These are phyloP conservation scores for Nelumbo lutea DNA, from an alignment of 164 flowering plant genomes.

Conservation along the genomic window DNA sequence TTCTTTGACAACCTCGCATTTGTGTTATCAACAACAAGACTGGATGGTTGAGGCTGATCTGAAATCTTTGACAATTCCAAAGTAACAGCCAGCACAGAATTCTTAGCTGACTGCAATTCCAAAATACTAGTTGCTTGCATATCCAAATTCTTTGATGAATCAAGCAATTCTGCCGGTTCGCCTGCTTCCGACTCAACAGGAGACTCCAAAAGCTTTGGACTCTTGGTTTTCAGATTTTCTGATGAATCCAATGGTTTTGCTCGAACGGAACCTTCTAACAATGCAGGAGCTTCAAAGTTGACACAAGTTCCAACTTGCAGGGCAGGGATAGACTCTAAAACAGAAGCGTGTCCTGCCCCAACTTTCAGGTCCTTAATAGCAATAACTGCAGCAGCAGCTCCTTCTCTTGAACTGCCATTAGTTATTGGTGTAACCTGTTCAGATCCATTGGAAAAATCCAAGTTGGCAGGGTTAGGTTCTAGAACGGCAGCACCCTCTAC, in stretches of 20 bases:
- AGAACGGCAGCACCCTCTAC: background rate
- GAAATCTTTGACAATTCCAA: background rate
- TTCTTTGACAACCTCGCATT: slow-evolving; percentile 11
- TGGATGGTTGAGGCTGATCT: slow-evolving; percentile 5
- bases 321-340: too few relatives aligned
- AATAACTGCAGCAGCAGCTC: too few relatives aligned
- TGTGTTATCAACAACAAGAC: background rate
- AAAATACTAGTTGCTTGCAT: slow-evolving; percentile 3
- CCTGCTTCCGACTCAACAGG: background rate
- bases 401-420: too few relatives aligned
- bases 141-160: background rate
- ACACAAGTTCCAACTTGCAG: background rate
- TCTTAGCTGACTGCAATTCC: slow-evolving; percentile 1
- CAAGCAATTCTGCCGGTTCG: background rate
- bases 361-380: too few relatives aligned
- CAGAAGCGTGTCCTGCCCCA: too few relatives aligned
- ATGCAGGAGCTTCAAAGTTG: slow-evolving; percentile 2
- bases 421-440: too few relatives aligned
- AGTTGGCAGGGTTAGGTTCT: slow-evolving; percentile 1
- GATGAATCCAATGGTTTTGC: background rate
- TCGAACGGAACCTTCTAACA: background rate
- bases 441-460: background rate
- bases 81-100: background rate
- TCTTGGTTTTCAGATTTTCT: background rate
- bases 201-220: background rate